Conservation (phyloP, 2,329 filamentous ascomycete genomes). For the Alternaria triticimaculans region DNA sequence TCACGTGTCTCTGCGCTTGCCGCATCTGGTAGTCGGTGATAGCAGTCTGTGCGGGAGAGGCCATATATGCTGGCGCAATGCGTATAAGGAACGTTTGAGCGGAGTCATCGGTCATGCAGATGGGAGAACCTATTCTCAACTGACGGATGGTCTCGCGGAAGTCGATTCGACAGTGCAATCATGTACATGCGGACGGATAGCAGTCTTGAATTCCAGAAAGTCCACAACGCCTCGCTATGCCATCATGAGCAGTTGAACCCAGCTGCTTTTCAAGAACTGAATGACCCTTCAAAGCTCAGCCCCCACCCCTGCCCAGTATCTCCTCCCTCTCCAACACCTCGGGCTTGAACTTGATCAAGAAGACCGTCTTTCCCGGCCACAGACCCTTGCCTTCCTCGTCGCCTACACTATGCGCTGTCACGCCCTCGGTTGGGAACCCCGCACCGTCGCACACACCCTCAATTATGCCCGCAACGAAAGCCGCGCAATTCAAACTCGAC, state of each 20-base stretch:
- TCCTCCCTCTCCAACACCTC: constrained; percentile 92
- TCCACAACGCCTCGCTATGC: constrained; percentile 27
- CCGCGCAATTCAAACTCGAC: constrained; percentile 94
- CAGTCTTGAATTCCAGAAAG: neutral
- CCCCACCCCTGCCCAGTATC: constrained; percentile 69
- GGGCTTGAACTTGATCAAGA: constrained; percentile 89
- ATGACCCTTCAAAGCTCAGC: constrained; percentile 25
- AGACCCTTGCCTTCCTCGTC: constrained; percentile 61
- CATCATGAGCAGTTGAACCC: neutral
- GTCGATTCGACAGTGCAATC: neutral
- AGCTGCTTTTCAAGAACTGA: neutral
- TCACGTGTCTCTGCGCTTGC: constrained; percentile 16
- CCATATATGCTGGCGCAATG: neutral
- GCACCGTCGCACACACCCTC: constrained; percentile 95
- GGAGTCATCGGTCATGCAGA: neutral
- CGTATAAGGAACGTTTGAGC: neutral
- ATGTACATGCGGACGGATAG: neutral
- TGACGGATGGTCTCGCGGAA: neutral
- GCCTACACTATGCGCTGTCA: constrained; percentile 80
- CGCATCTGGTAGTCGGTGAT: constrained; percentile 11
- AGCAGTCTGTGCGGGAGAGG: neutral
- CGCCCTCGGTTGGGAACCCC: constrained; percentile 80
- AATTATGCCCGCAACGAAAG: constrained; percentile 92
- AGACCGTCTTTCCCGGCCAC: constrained; percentile 97
- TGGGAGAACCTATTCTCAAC: neutral